Conservation (phyloP, 2,329 filamentous ascomycete genomes). For the Spiromastix sp. region DNA sequence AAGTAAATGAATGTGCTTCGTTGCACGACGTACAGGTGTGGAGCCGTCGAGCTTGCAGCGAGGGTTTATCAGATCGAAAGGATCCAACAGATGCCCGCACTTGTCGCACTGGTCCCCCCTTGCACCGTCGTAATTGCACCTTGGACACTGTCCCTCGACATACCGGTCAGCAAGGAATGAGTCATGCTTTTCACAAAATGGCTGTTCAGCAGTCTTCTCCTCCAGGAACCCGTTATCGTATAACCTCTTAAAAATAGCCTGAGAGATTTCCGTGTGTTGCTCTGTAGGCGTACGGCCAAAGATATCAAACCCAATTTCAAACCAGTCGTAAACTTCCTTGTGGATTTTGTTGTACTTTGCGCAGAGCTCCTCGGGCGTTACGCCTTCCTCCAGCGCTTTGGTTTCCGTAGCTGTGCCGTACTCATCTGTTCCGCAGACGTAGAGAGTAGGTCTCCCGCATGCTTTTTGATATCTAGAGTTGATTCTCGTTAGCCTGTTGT, state of each 20-base stretch:
- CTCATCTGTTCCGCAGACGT: slow-evolving; percentile 65
- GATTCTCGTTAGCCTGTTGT: slow-evolving; percentile 1
- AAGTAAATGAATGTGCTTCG: slow-evolving; percentile 83
- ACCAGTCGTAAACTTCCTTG: slow-evolving; percentile 90
- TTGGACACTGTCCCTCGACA: slow-evolving; percentile 39
- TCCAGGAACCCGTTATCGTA: slow-evolving; percentile 79
- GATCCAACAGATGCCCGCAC: slow-evolving; percentile 62
- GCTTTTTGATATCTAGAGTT: slow-evolving; percentile 13
- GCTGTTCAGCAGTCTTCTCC: slow-evolving; percentile 78
- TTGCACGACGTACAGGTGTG: slow-evolving; percentile 66
- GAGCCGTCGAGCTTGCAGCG: slow-evolving; percentile 85
- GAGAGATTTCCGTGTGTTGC: slow-evolving; percentile 85
- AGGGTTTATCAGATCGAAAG: slow-evolving; percentile 68
- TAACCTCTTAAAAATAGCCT: slow-evolving; percentile 81
- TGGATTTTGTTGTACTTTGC: slow-evolving; percentile 88
- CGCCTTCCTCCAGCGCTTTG: slow-evolving; percentile 79
- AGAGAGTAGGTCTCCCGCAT: slow-evolving; percentile 13
- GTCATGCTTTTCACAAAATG: slow-evolving; percentile 71
- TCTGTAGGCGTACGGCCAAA: slow-evolving; percentile 87
- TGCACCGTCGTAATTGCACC: slow-evolving; percentile 54
- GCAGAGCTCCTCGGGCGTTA: slow-evolving; percentile 75
- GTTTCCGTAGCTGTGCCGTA: slow-evolving; percentile 96
- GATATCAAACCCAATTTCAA: slow-evolving; percentile 86
- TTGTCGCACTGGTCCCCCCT: slow-evolving; percentile 66
- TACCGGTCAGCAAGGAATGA: slow-evolving; percentile 37